Conservation (phyloP, 2,329 filamentous ascomycete species). For the Colletotrichum higginsianum region DNA sequence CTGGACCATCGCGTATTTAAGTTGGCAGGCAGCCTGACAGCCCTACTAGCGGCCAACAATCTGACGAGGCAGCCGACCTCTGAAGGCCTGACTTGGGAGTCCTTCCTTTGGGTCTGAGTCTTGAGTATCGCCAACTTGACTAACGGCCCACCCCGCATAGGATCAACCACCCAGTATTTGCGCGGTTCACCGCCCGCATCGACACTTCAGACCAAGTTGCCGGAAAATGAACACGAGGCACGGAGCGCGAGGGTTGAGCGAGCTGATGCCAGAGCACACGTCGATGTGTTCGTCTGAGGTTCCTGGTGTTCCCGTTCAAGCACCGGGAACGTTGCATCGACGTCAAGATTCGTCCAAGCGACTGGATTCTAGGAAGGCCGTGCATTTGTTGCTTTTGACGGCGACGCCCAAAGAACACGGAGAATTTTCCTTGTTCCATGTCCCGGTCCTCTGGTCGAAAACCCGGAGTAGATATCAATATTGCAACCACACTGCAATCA, state of each 20-base stretch:
- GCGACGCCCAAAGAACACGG: conserved; percentile 1
- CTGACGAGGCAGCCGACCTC: not conserved
- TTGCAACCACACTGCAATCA: conserved; percentile 17
- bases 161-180: not conserved
- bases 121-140: not conserved
- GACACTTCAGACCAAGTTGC: not conserved
- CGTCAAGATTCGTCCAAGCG: conserved; percentile 12
- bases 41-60: conserved; percentile 3
- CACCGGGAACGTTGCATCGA: conserved; percentile 15
- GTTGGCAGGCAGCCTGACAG: conserved; percentile 17
- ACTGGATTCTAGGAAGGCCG: not conserved
- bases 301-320: conserved; percentile 1
- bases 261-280: not conserved
- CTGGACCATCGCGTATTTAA: conserved; percentile 6
- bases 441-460: not conserved
- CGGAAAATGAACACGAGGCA: conserved; percentile 1
- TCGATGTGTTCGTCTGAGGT: conserved; percentile 9
- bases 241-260: not conserved
- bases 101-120: conserved; percentile 11
- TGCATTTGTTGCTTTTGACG: conserved; percentile 3
- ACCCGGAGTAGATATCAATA: conserved; percentile 10
- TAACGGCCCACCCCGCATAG: conserved; percentile 6
- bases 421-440: not conserved
- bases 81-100: conserved; percentile 14
- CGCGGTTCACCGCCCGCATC: conserved; percentile 1